These are phyloP conservation scores for Umbellularia californica DNA, from an alignment of 164 flowering plant species.

Conservation along the genomic window DNA sequence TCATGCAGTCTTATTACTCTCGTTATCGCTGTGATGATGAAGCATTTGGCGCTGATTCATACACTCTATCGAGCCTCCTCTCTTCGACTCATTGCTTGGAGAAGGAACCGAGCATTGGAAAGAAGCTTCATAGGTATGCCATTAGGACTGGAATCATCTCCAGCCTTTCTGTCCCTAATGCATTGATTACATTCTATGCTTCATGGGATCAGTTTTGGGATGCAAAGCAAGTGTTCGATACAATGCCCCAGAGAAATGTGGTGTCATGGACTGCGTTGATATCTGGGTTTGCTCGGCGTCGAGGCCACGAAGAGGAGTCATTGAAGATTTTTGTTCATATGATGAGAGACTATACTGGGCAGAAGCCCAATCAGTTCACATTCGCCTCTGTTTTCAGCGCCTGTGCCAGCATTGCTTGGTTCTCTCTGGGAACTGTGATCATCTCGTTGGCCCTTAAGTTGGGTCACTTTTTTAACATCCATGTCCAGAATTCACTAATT, in stretches of 20 bases:
- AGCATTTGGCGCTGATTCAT: conserved; percentile 15
- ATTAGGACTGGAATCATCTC: conserved; percentile 16
- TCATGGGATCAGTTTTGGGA: conserved; percentile 9
- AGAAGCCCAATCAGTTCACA: conserved; percentile 24
- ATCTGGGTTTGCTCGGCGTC: conserved; percentile 17
- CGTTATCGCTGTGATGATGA: background rate
- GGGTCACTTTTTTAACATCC: conserved; percentile 10
- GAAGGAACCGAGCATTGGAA: background rate
- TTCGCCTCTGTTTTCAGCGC: conserved; percentile 15
- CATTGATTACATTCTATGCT: conserved; percentile 20
- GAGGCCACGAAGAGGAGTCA: conserved; percentile 16
- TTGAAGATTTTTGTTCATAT: conserved; percentile 19
- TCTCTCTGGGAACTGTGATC: conserved; percentile 14
- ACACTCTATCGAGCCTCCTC: conserved; percentile 20
- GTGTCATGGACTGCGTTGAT: conserved; percentile 29
- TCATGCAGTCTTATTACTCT: conserved; percentile 5
- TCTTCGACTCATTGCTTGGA: conserved; percentile 17
- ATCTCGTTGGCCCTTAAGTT: conserved; percentile 12
- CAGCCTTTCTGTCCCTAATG: conserved; percentile 16
- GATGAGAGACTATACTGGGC: conserved; percentile 9
- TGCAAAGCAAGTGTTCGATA: conserved; percentile 14
- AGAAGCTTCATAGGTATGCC: conserved; percentile 26
- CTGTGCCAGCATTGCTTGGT: conserved; percentile 18
- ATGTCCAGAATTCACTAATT: conserved; percentile 20
- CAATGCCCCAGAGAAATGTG: conserved; percentile 13